Conservation (phyloP, 176 grass and related monocot species). For the Phoenix roebelenii region DNA sequence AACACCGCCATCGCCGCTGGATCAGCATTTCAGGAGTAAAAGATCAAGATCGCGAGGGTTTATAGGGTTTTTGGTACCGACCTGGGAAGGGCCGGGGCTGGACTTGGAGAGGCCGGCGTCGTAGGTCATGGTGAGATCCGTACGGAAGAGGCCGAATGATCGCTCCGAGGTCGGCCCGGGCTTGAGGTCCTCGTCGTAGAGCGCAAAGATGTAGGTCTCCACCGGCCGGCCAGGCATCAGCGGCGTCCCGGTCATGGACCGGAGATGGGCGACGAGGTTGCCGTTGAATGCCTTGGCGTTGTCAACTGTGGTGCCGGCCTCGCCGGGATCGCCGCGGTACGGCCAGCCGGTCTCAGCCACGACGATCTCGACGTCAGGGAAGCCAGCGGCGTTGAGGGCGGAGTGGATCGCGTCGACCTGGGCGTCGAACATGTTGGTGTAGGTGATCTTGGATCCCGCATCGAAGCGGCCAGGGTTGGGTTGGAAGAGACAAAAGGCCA, state of each 20-base stretch:
- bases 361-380: constrained; percentile 57
- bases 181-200: constrained; percentile 99
- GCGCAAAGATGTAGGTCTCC: constrained; percentile 91
- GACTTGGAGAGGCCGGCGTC: constrained; percentile 48
- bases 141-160: constrained; percentile 71
- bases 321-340: constrained; percentile 62
- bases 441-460: constrained; percentile 55
- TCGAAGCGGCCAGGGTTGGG: constrained; percentile 74
- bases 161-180: constrained; percentile 64
- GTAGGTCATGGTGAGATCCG: constrained; percentile 71
- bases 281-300: constrained; percentile 79
- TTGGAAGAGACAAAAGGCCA: constrained; percentile 95
- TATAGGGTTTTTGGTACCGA: too few species aligned
- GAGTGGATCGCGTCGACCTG: constrained; percentile 84
- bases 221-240: constrained; percentile 63
- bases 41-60: too few species aligned
- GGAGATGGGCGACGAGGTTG: constrained; percentile 78
- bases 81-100: constrained; percentile 24
- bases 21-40: too few species aligned
- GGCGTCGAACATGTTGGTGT: constrained; percentile 99
- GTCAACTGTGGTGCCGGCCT: constrained; percentile 62
- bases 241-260: constrained; percentile 63
- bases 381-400: constrained; percentile 63
- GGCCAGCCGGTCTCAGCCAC: constrained; percentile 98
- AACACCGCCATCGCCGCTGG: not conserved